Evolutionary conservation across 1,284 basidiomycete species (phyloP).

Genomic region (Ustilago loliicola): DNA sequence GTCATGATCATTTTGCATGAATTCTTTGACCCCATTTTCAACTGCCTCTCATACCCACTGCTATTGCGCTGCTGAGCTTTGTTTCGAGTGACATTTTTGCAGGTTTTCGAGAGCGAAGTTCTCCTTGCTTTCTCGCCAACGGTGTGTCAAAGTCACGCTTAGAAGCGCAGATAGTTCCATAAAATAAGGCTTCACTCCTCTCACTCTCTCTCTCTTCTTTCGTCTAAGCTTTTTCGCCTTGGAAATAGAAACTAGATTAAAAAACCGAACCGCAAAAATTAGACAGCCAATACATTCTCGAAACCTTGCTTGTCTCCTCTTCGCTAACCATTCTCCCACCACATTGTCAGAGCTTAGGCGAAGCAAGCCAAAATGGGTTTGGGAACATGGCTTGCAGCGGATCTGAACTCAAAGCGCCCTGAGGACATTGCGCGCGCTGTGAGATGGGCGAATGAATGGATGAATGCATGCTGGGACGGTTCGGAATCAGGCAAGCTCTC

Average conservation of each 20-base stretch:
- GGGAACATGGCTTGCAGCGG: slow-evolving; percentile 7
- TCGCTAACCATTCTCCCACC: neutral
- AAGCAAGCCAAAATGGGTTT: neutral
- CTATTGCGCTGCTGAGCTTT: neutral
- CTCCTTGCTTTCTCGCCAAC: slow-evolving; percentile 6
- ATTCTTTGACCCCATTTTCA: neutral
- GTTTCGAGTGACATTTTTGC: neutral
- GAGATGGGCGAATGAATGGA: no score
- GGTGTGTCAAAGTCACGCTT: neutral
- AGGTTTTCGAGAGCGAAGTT: neutral
- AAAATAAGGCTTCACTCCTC: no score
- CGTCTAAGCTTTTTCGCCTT: neutral
- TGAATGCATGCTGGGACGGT: no score
- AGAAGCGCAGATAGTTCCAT: no score
- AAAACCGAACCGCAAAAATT: neutral
- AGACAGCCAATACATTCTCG: neutral
- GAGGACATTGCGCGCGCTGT: neutral
- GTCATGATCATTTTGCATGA: slow-evolving; percentile 7
- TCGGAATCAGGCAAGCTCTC: neutral
- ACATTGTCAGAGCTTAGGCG: neutral
- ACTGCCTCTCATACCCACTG: neutral
- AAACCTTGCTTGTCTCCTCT: neutral
- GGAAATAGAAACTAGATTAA: neutral
- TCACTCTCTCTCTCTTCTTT: no score
- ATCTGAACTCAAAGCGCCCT: neutral